Percentiles rank a stretch among this genome's conserved stretches.
Evolutionary conservation across 768 basidiomycete species (phyloP).

Genomic region (Termitomyces sp.): DNA sequence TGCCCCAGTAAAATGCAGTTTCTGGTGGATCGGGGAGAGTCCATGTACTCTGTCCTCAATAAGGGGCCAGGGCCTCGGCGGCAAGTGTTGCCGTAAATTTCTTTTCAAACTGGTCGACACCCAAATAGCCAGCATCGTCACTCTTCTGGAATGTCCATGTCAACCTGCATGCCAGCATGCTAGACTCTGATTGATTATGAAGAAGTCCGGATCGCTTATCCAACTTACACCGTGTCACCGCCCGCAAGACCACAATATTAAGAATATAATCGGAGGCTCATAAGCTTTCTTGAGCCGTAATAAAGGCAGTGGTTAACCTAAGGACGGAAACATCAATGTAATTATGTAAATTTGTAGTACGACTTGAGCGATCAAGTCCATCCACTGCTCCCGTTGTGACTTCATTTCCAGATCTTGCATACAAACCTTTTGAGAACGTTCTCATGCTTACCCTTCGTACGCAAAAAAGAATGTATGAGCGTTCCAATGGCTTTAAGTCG

Average conservation of each 20-base stretch:
- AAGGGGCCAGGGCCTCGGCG: no score
- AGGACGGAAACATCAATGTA: no score
- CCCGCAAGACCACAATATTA: no score
- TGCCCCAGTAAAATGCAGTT: no score
- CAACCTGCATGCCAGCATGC: not conserved
- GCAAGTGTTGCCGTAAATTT: no score
- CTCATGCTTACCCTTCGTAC: slow-evolving; percentile 11
- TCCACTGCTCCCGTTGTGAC: slow-evolving; percentile 17
- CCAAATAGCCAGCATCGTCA: not conserved
- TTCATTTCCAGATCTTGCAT: slow-evolving; percentile 18
- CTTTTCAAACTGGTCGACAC: no score
- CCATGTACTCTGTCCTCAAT: no score
- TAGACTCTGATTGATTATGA: not conserved
- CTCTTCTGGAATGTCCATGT: not conserved
- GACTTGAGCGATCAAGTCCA: slow-evolving; percentile 13
- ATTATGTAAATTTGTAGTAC: slow-evolving; percentile 2
- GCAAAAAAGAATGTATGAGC: slow-evolving; percentile 15
- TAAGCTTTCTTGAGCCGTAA: not conserved
- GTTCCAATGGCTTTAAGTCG: slow-evolving; percentile 15
- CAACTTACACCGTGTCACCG: no score
- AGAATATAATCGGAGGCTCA: not conserved
- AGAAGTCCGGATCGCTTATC: no score
- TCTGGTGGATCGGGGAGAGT: no score
- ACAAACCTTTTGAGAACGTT: slow-evolving; percentile 13
- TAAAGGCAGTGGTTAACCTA: not conserved